These are phyloP conservation scores for Jackrogersella minutella DNA, from an alignment of 495 filamentous ascomycete species.

Conservation along the genomic window DNA sequence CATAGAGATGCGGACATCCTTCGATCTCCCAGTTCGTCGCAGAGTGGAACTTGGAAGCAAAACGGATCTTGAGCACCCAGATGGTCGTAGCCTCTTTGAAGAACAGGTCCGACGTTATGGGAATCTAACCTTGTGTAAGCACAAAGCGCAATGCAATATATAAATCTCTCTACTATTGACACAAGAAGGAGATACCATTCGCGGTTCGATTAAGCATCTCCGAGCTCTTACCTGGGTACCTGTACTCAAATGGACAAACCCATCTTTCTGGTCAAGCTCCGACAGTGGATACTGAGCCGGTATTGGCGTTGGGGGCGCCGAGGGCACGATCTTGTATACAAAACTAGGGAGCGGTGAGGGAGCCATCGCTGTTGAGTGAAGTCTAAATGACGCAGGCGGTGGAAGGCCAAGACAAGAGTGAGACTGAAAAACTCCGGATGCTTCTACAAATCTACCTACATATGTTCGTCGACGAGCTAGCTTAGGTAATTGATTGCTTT, in stretches of 20 bases:
- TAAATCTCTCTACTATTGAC: no score
- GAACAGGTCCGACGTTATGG: conserved; percentile 59
- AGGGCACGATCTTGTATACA: conserved; percentile 61
- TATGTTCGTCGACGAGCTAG: no score
- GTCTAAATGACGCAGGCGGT: neutral
- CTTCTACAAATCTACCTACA: neutral
- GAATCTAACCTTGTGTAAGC: conserved; percentile 46
- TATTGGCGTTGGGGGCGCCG: conserved; percentile 56
- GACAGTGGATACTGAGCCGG: conserved; percentile 58
- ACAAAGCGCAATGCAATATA: neutral
- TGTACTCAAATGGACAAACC: conserved; percentile 61
- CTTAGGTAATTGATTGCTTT: neutral
- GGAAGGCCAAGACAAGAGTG: neutral
- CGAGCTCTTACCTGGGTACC: conserved; percentile 51
- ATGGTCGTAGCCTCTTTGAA: conserved; percentile 47
- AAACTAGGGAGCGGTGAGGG: conserved; percentile 51
- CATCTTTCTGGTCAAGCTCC: conserved; percentile 59
- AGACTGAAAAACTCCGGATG: neutral
- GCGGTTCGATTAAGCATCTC: neutral
- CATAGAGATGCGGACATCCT: conserved; percentile 58
- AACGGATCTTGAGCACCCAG: conserved; percentile 56
- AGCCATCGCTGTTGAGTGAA: conserved; percentile 20
- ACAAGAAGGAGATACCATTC: neutral
- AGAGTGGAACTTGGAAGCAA: conserved; percentile 47
- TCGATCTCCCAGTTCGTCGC: conserved; percentile 56